Base-by-base conservation (phyloP, 2,329 filamentous ascomycete genomes). In the Penicillium sclerotiorum region DNA sequence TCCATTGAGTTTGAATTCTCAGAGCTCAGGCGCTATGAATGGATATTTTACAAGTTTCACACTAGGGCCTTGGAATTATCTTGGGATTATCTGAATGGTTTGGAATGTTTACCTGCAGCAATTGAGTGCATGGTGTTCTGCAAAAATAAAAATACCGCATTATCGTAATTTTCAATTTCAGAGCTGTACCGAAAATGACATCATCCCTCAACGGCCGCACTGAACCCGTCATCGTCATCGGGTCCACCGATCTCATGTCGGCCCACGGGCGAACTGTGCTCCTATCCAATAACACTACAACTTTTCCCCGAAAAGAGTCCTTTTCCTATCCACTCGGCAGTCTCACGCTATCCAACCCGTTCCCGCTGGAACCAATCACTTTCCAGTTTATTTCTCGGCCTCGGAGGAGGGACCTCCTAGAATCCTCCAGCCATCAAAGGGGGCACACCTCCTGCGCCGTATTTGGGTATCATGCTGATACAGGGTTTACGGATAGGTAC, bases 191-290 rank as follows among this genome's bases (percentile, higher is more conserved):
- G n/a, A n/a, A 3, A 2, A 66, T 67, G 64, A 67, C 63, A 66
- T 67, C 64, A 67, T 38, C 9, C 21, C 50, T 52, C 50, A 65
- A 65, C 64, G 58, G 50, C 56, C 49, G 59, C 36, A 64, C 59
- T 57, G 61, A 56, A 61, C 62, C 46, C 45, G 48, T 50, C 60
- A 64, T 67, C 65, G 60, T 67, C 63, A 68, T 67, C 58, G 58
- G 57, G 62, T 60, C 61, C 62, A 65, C 56, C 62, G 60, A 65
- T 67, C 63, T 62, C 36, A 59, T 49, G 52, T 58, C 56, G 48
- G 46, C 55, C 63, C 64, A 62, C 52, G 63, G 61, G 49, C 50
- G 56, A 56, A 62, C 47, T 45, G 39, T 37, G 25, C 30, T 50
- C 45, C 23, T 32, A 32, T n/a, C 62, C 62, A 66, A 66, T 66